A percentile compares a stretch with the other conserved stretches of the same genome.
phyloP scores from a whole-genome alignment of 106 monocot genomes.

The Allium sativum region DNA sequence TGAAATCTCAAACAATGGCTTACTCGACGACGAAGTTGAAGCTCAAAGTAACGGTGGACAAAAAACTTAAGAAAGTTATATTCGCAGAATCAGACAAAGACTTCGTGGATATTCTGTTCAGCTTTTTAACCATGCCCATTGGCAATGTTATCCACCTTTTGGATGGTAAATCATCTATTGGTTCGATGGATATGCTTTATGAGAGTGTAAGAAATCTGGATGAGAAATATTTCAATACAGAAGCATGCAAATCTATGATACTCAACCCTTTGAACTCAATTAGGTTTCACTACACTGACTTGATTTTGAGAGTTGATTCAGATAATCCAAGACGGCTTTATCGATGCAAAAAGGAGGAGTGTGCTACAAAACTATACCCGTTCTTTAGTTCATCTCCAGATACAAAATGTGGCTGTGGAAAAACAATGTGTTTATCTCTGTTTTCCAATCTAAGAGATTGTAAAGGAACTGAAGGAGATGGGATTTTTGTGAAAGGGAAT shows the following conservation, averaged over 20 bases:
- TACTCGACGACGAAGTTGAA: background rate
- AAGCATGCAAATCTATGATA: background rate
- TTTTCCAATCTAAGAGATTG: too few species aligned
- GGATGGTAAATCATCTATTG: background rate
- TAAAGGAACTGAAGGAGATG: too few species aligned
- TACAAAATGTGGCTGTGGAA: background rate
- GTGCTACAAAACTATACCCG: too few species aligned
- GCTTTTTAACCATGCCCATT: conserved; percentile 8
- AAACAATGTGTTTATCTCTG: too few species aligned
- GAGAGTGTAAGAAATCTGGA: background rate
- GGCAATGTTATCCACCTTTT: background rate
- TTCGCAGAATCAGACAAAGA: conserved; percentile 6
- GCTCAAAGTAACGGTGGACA: background rate
- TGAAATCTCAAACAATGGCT: too few species aligned
- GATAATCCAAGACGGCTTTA: background rate
- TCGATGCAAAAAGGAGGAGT: background rate
- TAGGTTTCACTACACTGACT: background rate
- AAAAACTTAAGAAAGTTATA: background rate
- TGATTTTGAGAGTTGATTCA: background rate
- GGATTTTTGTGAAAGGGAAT: too few species aligned
- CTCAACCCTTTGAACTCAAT: background rate
- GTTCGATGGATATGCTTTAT: conserved; percentile 4
- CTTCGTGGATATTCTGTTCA: conserved; percentile 7
- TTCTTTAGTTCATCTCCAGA: background rate
- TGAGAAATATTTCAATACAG: background rate